These are phyloP conservation scores for Candida wancherniae DNA, from an alignment of 805 yeast genomes.

Conservation along the genomic window DNA sequence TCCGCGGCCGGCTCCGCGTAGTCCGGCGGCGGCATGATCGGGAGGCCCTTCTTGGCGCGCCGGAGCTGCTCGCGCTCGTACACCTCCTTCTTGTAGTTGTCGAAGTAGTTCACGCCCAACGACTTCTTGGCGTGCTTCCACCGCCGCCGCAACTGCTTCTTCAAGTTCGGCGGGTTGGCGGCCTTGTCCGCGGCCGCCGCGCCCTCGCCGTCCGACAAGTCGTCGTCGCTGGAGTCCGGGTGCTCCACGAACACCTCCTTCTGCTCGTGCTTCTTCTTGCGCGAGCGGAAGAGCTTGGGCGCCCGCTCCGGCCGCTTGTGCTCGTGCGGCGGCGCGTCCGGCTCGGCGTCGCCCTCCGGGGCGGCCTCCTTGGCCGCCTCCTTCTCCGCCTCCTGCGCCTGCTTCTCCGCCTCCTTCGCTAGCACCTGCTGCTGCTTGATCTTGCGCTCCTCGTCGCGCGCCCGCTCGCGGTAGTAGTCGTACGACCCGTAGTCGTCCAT, in stretches of 20 bases:
- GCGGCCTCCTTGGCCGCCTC: not conserved
- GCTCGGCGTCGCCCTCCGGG: too few species aligned
- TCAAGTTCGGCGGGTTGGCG: not conserved
- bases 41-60: not conserved
- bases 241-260: too few species aligned
- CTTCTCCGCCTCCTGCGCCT: too few species aligned
- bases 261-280: constrained; percentile 1
- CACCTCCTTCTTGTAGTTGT: constrained; percentile 5
- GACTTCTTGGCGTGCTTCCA: constrained; percentile 3
- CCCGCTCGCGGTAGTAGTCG: constrained; percentile 28
- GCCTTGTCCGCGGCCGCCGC: not conserved
- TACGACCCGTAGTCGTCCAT: constrained; percentile 29
- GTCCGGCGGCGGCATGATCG: too few species aligned
- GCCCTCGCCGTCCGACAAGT: constrained; percentile 3
- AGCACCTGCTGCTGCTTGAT: too few species aligned
- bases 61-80: constrained; percentile 2
- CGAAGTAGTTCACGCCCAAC: constrained; percentile 5
- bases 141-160: constrained; percentile 3
- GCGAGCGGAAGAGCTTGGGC: not conserved
- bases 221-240: constrained; percentile 1
- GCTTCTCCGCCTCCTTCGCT: too few species aligned
- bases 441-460: constrained; percentile 9
- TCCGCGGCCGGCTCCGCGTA: constrained; percentile 8
- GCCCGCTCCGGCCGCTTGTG: not conserved
- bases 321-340: not conserved